A percentile compares a stretch with the other conserved stretches of the same genome.
phyloP scores from a whole-genome alignment of 345 rosid species.

The Syzygium aromaticum region DNA sequence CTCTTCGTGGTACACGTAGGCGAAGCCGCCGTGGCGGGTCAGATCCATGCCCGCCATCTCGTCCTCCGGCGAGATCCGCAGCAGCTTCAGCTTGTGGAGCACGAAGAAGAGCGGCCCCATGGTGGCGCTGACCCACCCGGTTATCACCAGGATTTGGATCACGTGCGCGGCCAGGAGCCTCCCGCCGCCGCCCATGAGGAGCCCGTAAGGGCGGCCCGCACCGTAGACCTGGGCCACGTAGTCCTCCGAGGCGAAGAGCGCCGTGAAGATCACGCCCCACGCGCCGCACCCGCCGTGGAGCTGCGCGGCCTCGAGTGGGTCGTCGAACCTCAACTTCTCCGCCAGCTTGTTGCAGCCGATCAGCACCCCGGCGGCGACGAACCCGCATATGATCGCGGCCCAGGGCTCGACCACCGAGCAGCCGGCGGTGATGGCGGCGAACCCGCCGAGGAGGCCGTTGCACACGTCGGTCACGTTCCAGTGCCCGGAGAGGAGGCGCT shows the following conservation, averaged over 20 bases:
- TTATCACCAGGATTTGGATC: slow-evolving; percentile 57
- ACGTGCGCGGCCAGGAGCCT: slow-evolving; percentile 71
- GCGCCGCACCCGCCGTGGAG: slow-evolving; percentile 92
- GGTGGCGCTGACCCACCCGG: slow-evolving; percentile 77
- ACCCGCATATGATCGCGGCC: slow-evolving; percentile 90
- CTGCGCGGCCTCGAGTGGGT: slow-evolving; percentile 80
- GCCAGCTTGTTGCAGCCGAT: slow-evolving; percentile 75
- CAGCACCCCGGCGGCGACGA: slow-evolving; percentile 59
- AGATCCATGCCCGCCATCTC: slow-evolving; percentile 86
- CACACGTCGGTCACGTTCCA: slow-evolving; percentile 94
- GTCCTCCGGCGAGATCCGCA: slow-evolving; percentile 65
- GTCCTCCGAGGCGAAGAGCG: slow-evolving; percentile 53
- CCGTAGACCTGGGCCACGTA: slow-evolving; percentile 52
- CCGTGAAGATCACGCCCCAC: slow-evolving; percentile 83
- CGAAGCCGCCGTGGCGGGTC: slow-evolving; percentile 85
- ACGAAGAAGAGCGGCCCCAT: slow-evolving; percentile 72
- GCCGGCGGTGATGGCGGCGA: slow-evolving; percentile 79
- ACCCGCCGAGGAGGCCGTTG: slow-evolving; percentile 85
- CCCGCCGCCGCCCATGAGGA: slow-evolving; percentile 90
- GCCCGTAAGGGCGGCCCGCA: slow-evolving; percentile 38
- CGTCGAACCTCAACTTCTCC: slow-evolving; percentile 45
- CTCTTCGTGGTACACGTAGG: slow-evolving; percentile 66
- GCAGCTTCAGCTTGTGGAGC: slow-evolving; percentile 42
- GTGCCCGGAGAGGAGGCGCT: slow-evolving; percentile 64
- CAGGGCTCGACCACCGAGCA: slow-evolving; percentile 91